phyloP scores from a whole-genome alignment of 1,284 basidiomycete species.

The Leccinum proximum region DNA sequence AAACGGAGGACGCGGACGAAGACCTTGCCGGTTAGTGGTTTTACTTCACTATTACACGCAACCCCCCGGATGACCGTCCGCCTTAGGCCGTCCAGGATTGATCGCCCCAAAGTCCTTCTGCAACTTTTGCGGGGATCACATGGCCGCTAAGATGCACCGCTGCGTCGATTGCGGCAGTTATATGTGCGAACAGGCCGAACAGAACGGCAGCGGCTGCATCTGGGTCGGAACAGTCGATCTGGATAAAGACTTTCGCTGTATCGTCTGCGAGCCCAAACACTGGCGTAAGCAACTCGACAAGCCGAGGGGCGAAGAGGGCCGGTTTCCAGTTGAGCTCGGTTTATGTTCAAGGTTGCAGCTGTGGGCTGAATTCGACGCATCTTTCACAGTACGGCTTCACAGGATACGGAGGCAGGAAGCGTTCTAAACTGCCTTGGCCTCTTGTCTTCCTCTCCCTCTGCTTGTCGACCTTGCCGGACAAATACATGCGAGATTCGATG shows the following conservation, averaged over 20 bases:
- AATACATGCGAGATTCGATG: neutral
- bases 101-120: neutral
- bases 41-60: neutral
- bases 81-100: neutral
- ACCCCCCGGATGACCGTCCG: too few relatives aligned
- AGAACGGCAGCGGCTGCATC: neutral
- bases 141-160: neutral
- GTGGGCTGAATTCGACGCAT: neutral
- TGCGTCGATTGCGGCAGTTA: neutral
- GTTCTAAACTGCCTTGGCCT: neutral
- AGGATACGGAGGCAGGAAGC: neutral
- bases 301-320: neutral
- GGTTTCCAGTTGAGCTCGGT: neutral
- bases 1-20: too few relatives aligned
- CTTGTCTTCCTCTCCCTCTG: neutral
- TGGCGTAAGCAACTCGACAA: neutral
- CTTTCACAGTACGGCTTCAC: neutral
- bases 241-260: neutral
- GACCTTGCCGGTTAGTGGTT: too few relatives aligned
- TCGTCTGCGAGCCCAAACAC: neutral
- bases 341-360: neutral
- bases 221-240: neutral
- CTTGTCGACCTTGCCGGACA: neutral
- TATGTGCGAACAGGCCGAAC: neutral
- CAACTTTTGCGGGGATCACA: neutral